Evolutionary conservation across 164 flowering plant species (phyloP), one percentile per base, ranked within the genome.

Genomic region (Vitis cinerea): DNA sequence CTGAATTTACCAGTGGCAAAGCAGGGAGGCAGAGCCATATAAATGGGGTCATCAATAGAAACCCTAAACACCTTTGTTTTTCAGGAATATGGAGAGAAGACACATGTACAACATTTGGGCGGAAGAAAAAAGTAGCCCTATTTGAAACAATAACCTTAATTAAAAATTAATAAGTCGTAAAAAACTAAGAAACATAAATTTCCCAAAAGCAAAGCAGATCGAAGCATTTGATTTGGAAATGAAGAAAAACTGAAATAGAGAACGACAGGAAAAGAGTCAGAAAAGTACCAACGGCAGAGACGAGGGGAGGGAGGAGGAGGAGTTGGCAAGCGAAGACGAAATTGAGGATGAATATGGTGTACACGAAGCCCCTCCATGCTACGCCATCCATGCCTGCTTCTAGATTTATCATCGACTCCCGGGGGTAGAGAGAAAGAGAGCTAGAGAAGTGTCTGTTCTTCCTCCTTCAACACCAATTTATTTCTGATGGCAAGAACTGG

Each of bases 291-390:
- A 70, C 72, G 69, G 89, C 89, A 65, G 85, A 85, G 61, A 86
- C 90, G 30, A 91, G 80, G 0, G 94, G 93, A 47, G 86, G 91
- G 23, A 88, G 86, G 50, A 88, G 83, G 50, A 91, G 79, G 53
- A 90, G 75, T 56, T 88, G 96, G 66, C 86, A 89, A 66, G 65
- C 78, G 48, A 86, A 71, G 27, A 89, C 88, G 58, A 91, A 89
- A 67, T 85, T 74, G 66, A 90, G 83, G 30, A 90, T 65, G 66
- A 88, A 82, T 1, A 82, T 49, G 8, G 87, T 59, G 69, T 73
- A 81, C 8, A 80, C 66, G 17, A 84, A 60, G 27, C 92, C 90
- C 67, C 88, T 83, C 85, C 86, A 82, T 17, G 86, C 87, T 29
- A 78, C 61, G 49, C 71, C 54, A 74, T 87, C 92, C 80, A 90